A percentile compares a stretch with the other conserved stretches of the same genome.
These are phyloP conservation scores for Acanthamoeba sp. DNA, from an alignment of 208 protist genomes.

Conservation along the genomic window DNA sequence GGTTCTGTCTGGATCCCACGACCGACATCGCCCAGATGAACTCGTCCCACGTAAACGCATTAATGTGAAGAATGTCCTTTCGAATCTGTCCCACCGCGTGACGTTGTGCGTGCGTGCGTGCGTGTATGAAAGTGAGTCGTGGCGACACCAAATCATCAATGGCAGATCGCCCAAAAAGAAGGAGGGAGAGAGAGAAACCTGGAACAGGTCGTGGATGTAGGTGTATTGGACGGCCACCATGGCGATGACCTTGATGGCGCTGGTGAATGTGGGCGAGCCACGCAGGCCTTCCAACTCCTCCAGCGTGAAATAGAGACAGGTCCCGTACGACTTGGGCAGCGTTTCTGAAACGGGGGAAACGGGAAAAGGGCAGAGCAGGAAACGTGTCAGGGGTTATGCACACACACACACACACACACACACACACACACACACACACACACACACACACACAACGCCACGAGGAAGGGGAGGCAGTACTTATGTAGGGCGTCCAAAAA, in stretches of 20 bases:
- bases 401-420: too few species aligned
- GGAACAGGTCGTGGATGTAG: constrained; percentile 38
- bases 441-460: too few species aligned
- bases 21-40: constrained; percentile 60
- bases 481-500: constrained; percentile 73
- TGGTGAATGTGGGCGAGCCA: constrained; percentile 54
- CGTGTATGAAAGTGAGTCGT: neutral
- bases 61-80: constrained; percentile 24
- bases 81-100: neutral
- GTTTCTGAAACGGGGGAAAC: constrained; percentile 41
- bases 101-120: neutral
- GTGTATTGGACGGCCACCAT: constrained; percentile 34
- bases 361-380: neutral
- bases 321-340: constrained; percentile 69
- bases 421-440: too few species aligned
- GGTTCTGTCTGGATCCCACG: constrained; percentile 21
- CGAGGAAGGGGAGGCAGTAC: neutral
- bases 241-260: constrained; percentile 51
- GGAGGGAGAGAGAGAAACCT: neutral
- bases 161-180: neutral
- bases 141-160: neutral
- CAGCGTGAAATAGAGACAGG: constrained; percentile 71
- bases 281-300: constrained; percentile 46
- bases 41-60: constrained; percentile 24
- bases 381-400: too few species aligned